Base-by-base conservation (phyloP, 306 rosid species). In the Prunus armeniaca region DNA sequence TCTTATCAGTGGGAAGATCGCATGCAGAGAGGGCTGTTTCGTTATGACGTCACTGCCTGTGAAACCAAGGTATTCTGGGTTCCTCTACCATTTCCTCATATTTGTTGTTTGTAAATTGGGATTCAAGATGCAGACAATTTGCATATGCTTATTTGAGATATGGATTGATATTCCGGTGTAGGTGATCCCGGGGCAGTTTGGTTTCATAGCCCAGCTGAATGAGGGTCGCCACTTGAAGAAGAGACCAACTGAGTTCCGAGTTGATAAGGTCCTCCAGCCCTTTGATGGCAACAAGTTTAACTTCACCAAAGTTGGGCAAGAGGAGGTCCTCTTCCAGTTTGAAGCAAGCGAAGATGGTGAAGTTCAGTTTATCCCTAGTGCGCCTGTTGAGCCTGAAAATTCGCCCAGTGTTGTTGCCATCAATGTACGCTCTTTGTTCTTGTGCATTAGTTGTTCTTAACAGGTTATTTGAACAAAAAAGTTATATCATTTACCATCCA, bases 201-300 rank as follows among this genome's bases (percentile, higher is more conserved):
- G 99, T 62, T 93, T 93, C 86, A 80, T 93, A 20, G 98, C 98
- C 51, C 98, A 93, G 90, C 91, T 93, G 79, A 93, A 93, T 1
- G 97, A 93, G 88, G 98, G 98, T 32, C 98, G 98, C 64, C 98
- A 93, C 82, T 91, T 91, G 74, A 93, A 91, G 96, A 93, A 93
- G 89, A 84, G 98, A 52, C 98, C 98, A 43, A 93, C 98, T 0
- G 98, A 93, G 79, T 93, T 93, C 71, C 88, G 88, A 13, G 98
- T 93, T 46, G 98, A 93, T 71, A 91, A 89, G 91, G 98, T 91
- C 45, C 97, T 93, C 49, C 98, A 93, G 78, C 96, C 97, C 57
- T 93, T 88, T 72, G 98, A 93, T 85, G 90, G 79, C 67, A 89
- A 14, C 87, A 93, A 91, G 45, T 93, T 93, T 91, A 91, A 93